Base-by-base conservation (phyloP, 2,329 filamentous ascomycete species). In the Monosporascus ibericus region DNA sequence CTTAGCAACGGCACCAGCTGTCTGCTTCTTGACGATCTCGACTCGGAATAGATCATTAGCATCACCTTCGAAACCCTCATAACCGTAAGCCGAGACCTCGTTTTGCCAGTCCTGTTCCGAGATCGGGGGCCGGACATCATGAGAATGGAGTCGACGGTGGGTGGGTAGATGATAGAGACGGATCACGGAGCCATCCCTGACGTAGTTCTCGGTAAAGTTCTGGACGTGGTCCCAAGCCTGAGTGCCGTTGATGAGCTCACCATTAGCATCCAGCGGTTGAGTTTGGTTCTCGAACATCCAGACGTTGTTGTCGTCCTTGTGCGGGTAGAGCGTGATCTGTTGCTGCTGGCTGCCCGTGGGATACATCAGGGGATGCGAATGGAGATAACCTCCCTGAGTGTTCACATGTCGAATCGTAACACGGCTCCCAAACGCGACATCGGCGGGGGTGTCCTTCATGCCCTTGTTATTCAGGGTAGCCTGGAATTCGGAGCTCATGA, bases 401-500 rank as follows among this genome's bases (percentile, higher is more conserved):
- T 97, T 97, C 73, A 91, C 87, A 70, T 99, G 94, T 62, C 94
- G 88, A 62, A 99, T 81, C 58, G 79, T 85, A 64, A 99, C 81
- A 58, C 88, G 84, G 68, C 91, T 95, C 54, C 94, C 94, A 64
- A 94, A 87, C 27, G 88, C 86, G 53, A 99, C 87, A 72, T 99
- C 92, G 30, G 89, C 94, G 2, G 94, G 87, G 5, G 95, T 91
- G 70, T 95, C 91, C 68, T 90, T 86, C 94, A 99, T 99, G 50
- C 83, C 86, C 78, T 97, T 99, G 65, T 85, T 92, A 75, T 97
- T 99, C 60, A 99, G 78, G 2, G 94, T 97, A 34, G 94, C 88
- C 75, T 99, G 94, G 77, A 99, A 99, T 68, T 99, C 94, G 51
- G 92, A 96, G 67, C 92, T 96, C 94, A 99, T 99, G 78, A 99